Conservation (phyloP, 306 rosid genomes). For the Neltuma alba region DNA sequence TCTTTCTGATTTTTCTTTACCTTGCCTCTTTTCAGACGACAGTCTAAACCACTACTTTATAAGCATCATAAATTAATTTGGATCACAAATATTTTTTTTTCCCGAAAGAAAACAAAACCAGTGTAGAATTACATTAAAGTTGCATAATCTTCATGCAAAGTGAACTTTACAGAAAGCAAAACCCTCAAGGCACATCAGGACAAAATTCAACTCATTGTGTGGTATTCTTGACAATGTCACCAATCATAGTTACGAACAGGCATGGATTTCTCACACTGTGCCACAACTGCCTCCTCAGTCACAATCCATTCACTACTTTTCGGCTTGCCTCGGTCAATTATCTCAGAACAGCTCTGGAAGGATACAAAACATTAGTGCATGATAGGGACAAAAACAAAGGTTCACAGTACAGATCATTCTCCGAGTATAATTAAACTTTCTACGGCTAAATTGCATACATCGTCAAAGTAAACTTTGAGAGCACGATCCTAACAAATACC, state of each 20-base stretch:
- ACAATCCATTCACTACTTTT: conserved; percentile 57
- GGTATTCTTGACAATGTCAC: neutral
- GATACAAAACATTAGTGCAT: conserved; percentile 19
- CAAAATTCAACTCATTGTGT: neutral
- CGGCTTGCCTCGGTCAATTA: conserved; percentile 41
- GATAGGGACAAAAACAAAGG: neutral
- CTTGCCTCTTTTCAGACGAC: too few species aligned
- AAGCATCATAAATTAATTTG: neutral
- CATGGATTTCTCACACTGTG: conserved; percentile 59
- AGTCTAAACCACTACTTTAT: neutral
- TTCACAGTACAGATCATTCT: neutral
- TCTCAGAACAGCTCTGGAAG: conserved; percentile 58
- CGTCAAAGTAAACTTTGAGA: conserved; percentile 6
- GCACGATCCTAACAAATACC: neutral
- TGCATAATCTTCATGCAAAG: neutral
- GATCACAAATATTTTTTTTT: neutral
- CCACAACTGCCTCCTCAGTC: conserved; percentile 67
- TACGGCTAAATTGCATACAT: neutral
- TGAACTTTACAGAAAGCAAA: neutral
- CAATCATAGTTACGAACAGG: conserved; percentile 37
- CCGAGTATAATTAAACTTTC: neutral
- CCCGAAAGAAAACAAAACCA: neutral
- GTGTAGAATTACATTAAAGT: neutral
- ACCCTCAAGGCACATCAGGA: conserved; percentile 7
- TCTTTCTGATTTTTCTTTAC: too few species aligned